Evolutionary conservation across 1,139 yeast genomes (phyloP), one percentile per base, ranked within the genome.

Genomic region (Citeromyces hawaiiensis): DNA sequence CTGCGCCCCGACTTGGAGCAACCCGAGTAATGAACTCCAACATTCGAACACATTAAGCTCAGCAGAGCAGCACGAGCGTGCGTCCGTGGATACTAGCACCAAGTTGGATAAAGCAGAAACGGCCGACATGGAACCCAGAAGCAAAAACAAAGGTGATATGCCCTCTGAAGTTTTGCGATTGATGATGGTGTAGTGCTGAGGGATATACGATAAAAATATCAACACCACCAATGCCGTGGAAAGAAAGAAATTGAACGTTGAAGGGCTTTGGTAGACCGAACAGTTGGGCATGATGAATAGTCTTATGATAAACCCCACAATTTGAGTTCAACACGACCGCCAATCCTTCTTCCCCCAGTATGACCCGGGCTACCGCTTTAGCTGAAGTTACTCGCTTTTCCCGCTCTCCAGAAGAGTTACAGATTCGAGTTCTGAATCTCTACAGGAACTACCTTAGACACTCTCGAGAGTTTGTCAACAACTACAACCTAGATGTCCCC

Each of bases 401-500:
- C 40, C 69, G 72, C 48, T 66, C 76, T 38, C 66, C 68, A 41
- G 66, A 72, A 2, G 91, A 82, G 44, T 68, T 83, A 63, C 68
- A 77, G 49, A 57, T 57, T 48, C 70, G 88, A 42, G 83, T 82
- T 32, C 66, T 83, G 47, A 72, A 74, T 45, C 69, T 85, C 44
- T 85, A 85, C 69, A 75, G 94, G 50, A 70, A 72, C 54, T 85
- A 71, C 74, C 56, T 75, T 82, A 61, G 69, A 72, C 60, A 73
- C 81, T 43, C 72, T 48, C 45, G 60, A 50, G 51, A 57, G 53
- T 56, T 57, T 44, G 72, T 76, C 49, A 75, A 76, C 60, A 61
- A 76, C 54, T 85, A 85, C 60, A 91, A 82, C 61, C 68, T 83
- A 58, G 87, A 83, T 59, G 72, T 80, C 68, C 93, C 94, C 36